phyloP scores from a whole-genome alignment of 176 grass and related monocot species.

The Oryza longistaminata region DNA sequence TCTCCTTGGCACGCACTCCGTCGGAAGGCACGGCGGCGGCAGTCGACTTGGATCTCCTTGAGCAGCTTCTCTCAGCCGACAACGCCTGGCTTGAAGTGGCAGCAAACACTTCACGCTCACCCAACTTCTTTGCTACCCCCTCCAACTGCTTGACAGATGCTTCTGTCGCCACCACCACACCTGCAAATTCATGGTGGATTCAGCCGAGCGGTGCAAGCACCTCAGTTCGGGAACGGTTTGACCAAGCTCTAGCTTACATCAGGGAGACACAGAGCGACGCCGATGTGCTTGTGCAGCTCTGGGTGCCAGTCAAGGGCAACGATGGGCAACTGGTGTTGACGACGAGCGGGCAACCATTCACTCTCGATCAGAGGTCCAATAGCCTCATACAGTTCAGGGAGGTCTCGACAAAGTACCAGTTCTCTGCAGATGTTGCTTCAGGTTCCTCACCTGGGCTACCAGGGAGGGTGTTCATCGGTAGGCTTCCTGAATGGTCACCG shows the following conservation, averaged over 20 bases:
- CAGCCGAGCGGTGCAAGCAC: slow-evolving; percentile 31
- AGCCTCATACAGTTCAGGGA: slow-evolving; percentile 71
- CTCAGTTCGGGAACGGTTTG: slow-evolving; percentile 56
- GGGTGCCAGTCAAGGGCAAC: slow-evolving; percentile 57
- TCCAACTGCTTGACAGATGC: slow-evolving; percentile 48
- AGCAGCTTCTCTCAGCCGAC: slow-evolving; percentile 71
- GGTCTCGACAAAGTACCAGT: slow-evolving; percentile 60
- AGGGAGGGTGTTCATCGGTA: slow-evolving; percentile 78
- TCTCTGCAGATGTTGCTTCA: slow-evolving; percentile 63
- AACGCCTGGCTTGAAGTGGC: slow-evolving; percentile 63
- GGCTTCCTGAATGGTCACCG: slow-evolving; percentile 92
- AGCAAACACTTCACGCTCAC: slow-evolving; percentile 34
- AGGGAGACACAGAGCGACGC: slow-evolving; percentile 54
- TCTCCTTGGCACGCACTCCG: slow-evolving; percentile 39
- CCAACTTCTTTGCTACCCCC: slow-evolving; percentile 46
- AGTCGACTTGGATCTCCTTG: slow-evolving; percentile 78
- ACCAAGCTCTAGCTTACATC: slow-evolving; percentile 59
- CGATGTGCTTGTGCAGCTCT: slow-evolving; percentile 85
- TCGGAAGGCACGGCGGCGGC: slow-evolving; percentile 41
- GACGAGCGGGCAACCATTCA: slow-evolving; percentile 78
- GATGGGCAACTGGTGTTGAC: slow-evolving; percentile 59
- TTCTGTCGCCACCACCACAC: slow-evolving; percentile 14
- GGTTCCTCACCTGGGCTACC: slow-evolving; percentile 60
- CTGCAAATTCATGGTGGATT: slow-evolving; percentile 30
- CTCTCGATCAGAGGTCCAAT: slow-evolving; percentile 54